Conservation (phyloP, 768 basidiomycete species). For the Rhizopogon roseolus region DNA sequence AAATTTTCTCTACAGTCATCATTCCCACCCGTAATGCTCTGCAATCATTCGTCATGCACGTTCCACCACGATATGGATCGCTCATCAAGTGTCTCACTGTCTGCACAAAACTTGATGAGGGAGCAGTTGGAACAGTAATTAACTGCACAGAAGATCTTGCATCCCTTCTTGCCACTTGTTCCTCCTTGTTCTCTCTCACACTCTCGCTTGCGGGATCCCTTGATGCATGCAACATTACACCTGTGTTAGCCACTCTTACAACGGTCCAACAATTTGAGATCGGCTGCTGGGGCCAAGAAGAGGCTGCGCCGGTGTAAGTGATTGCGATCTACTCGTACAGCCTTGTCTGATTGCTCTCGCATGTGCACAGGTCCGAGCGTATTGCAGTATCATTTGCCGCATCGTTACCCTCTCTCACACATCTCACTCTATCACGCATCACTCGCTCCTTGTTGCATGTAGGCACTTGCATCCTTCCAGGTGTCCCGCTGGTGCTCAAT, state of each 20-base stretch:
- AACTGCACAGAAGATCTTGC: conserved; percentile 43
- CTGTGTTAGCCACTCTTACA: conserved; percentile 18
- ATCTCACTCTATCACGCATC: conserved; percentile 58
- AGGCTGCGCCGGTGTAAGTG: conserved; percentile 33
- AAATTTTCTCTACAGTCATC: conserved; percentile 54
- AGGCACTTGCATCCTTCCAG: conserved; percentile 36
- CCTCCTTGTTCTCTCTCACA: conserved; percentile 33
- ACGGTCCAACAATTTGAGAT: conserved; percentile 16
- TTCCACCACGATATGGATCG: conserved; percentile 51
- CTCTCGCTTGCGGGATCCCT: conserved; percentile 24
- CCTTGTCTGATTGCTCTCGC: neutral
- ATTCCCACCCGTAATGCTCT: conserved; percentile 44
- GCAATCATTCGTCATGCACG: conserved; percentile 46
- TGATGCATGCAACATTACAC: conserved; percentile 9
- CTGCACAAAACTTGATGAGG: conserved; percentile 32
- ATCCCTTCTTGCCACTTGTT: conserved; percentile 43
- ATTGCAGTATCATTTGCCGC: conserved; percentile 66
- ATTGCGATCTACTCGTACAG: conserved; percentile 1
- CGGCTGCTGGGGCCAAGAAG: conserved; percentile 26
- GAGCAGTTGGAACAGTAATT: conserved; percentile 19
- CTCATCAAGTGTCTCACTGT: conserved; percentile 47
- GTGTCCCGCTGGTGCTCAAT: conserved; percentile 55
- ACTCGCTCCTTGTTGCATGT: conserved; percentile 66
- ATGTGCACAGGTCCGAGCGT: conserved; percentile 39
- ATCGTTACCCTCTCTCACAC: conserved; percentile 47